phyloP scores from a whole-genome alignment of 768 basidiomycete species.

The Leccinum olivaceopallidum region DNA sequence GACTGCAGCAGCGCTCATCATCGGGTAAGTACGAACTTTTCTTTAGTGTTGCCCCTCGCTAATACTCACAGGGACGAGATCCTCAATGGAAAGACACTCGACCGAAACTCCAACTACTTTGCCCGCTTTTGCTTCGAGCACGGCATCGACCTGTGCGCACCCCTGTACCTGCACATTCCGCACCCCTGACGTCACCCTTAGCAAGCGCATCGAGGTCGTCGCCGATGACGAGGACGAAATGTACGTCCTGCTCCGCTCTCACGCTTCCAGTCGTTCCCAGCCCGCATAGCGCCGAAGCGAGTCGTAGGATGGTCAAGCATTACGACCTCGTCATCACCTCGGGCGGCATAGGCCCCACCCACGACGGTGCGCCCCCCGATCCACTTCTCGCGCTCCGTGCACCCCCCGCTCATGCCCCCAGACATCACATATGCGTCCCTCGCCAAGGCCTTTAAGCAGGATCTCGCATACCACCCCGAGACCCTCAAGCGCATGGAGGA shows the following conservation, averaged over 20 bases:
- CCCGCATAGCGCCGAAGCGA: constrained; percentile 72
- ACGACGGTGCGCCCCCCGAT: constrained; percentile 59
- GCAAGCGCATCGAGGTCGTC: constrained; percentile 89
- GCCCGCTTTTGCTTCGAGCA: constrained; percentile 89
- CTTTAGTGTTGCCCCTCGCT: neutral
- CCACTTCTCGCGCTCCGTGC: neutral
- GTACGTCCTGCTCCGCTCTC: constrained; percentile 28
- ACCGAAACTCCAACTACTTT: constrained; percentile 83
- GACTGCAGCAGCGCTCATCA: constrained; percentile 73
- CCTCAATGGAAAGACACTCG: constrained; percentile 87
- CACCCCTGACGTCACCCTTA: constrained; percentile 27
- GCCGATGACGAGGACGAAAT: constrained; percentile 91
- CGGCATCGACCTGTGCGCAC: constrained; percentile 70
- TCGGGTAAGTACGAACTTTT: constrained; percentile 53
- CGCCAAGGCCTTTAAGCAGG: constrained; percentile 77
- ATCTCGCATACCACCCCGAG: constrained; percentile 72
- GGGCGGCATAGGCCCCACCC: constrained; percentile 91
- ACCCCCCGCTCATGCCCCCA: constrained; percentile 24
- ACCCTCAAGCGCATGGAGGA: constrained; percentile 73
- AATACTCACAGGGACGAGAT: constrained; percentile 72
- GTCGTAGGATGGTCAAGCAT: constrained; percentile 70
- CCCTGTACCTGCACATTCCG: neutral
- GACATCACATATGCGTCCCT: constrained; percentile 91
- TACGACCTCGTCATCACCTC: constrained; percentile 92
- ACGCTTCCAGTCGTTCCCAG: neutral